Conservation (phyloP, 2,329 filamentous ascomycete species). For the Pestalotiopsis sp. region DNA sequence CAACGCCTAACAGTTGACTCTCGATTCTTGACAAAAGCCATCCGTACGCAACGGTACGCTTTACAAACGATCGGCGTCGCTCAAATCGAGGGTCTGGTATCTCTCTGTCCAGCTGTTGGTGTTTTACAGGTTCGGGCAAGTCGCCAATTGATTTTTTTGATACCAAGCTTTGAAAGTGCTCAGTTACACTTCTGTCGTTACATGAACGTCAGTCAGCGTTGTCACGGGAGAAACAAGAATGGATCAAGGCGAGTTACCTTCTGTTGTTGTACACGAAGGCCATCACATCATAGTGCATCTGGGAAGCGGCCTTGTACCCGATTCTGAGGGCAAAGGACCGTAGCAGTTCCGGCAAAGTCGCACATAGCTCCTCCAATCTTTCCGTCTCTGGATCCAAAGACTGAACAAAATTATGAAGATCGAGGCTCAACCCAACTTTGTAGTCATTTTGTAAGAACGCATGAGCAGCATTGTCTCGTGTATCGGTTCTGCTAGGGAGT, state of each 20-base stretch:
- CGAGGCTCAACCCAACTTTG: background rate
- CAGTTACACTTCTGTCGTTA: background rate
- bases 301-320: background rate
- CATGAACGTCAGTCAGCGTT: background rate
- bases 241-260: background rate
- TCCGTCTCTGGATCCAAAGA: background rate
- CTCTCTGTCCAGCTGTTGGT: background rate
- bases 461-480: background rate
- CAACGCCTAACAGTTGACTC: background rate
- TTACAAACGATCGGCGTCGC: background rate
- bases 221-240: background rate
- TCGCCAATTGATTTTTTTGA: background rate
- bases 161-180: background rate
- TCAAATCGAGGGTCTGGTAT: background rate
- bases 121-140: background rate
- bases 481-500: background rate
- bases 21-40: background rate
- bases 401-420: background rate
- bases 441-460: background rate
- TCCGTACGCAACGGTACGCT: background rate
- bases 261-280: background rate
- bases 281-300: constrained; percentile 2
- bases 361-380: background rate
- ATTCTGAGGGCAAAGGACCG: background rate
- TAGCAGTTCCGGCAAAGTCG: background rate